Evolutionary conservation across 2,329 filamentous ascomycete genomes (phyloP), one percentile per base, ranked within the genome.

Genomic region (Botryotinia narcissicola): DNA sequence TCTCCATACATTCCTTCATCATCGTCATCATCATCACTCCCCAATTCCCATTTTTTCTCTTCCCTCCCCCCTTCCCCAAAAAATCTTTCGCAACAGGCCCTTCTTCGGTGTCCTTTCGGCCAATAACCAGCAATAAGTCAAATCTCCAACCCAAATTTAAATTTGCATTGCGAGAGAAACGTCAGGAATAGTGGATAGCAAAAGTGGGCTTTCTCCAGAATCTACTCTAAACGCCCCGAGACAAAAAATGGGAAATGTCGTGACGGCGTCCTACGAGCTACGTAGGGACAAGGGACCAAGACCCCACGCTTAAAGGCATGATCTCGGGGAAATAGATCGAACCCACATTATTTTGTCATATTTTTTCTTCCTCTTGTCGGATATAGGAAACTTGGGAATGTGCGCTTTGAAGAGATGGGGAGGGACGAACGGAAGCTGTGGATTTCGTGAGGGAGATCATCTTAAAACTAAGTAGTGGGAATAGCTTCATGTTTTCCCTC

Each of bases 181-280:
- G 64, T 67, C 64, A 40, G 46, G 46, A 67, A 40, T n/a, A 67
- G 64, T 67, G 64, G 64, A 35, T 35, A 42, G 14, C 14, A 44
- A 64, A 44, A 67, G 64, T 67, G 64, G 64, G 37, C 48, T 44
- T 70, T 70, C 67, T 70, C 67, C 67, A 70, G 64, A 67, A 67
- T 67, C 63, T 51, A 16, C n/a, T 48, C 62, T 29, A 29, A 46
- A 64, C 61, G 61, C 42, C 46, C 64, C 42, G 64, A 67, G 64
- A 67, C 46, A 67, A 14, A 67, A 8, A 57, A n/a, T 67, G 51
- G 37, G 64, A 67, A 67, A 67, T 54, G 46, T 67, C 64, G 25
- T 67, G 63, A 67, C 44, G 8, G 44, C 18, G 42, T 25, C 42
- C 63, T 46, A 46, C 37, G 20, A 46, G 20, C 46, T 44, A 42